phyloP scores from a whole-genome alignment of 768 basidiomycete species.

The Suillus sp. region DNA sequence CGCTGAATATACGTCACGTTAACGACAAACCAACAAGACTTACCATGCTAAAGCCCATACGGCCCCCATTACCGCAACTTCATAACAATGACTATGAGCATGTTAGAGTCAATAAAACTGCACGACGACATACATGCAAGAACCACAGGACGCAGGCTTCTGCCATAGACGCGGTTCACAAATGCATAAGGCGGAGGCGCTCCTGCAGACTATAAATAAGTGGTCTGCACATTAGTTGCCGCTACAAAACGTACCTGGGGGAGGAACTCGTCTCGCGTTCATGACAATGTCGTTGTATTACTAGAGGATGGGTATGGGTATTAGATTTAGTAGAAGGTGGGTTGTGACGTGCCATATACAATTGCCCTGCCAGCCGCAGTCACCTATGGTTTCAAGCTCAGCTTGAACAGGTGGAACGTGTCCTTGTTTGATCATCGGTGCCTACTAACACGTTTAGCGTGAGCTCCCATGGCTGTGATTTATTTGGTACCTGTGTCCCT shows the following conservation, averaged over 20 bases:
- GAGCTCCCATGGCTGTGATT: not conserved
- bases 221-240: too few relatives aligned
- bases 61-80: slow-evolving; percentile 47
- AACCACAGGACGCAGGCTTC: slow-evolving; percentile 66
- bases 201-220: slow-evolving; percentile 33
- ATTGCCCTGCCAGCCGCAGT: not conserved
- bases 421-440: not conserved
- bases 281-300: slow-evolving; percentile 14
- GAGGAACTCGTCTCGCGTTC: slow-evolving; percentile 18
- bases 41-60: slow-evolving; percentile 69
- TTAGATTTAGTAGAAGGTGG: not conserved
- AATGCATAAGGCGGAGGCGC: slow-evolving; percentile 62
- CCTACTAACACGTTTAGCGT: not conserved
- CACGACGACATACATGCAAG: slow-evolving; percentile 39
- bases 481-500: not conserved
- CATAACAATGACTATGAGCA: slow-evolving; percentile 1
- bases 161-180: slow-evolving; percentile 54
- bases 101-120: not conserved
- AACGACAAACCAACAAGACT: slow-evolving; percentile 30
- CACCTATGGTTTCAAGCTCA: not conserved
- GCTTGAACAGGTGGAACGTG: not conserved
- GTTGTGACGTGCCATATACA: not conserved
- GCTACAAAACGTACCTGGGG: slow-evolving; percentile 14
- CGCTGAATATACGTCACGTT: not conserved
- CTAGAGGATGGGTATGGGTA: not conserved